Evolutionary conservation across 768 basidiomycete genomes (phyloP).

Genomic region (Tremella fuciformis): DNA sequence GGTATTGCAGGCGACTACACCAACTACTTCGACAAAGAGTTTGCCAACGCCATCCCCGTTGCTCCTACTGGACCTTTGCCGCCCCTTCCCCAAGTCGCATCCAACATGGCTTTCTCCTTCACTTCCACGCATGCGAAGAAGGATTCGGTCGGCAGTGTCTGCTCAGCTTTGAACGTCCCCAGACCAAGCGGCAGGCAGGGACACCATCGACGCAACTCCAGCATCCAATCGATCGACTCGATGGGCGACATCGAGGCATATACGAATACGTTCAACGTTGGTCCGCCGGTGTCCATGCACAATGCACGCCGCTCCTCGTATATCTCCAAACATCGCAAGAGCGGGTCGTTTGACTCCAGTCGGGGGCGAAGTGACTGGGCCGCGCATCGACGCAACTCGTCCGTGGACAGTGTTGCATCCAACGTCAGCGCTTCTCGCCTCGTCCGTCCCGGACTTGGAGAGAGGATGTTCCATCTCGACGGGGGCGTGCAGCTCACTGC

Average conservation of each 20-base stretch:
- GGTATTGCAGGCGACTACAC: constrained; percentile 44
- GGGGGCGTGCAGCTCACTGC: constrained; percentile 38
- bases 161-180: not conserved
- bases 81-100: too few species aligned
- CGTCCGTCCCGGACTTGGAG: constrained; percentile 44
- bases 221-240: constrained; percentile 37
- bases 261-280: constrained; percentile 7
- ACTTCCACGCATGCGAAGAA: not conserved
- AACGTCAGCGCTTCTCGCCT: constrained; percentile 26
- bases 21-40: constrained; percentile 48
- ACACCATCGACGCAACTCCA: constrained; percentile 40
- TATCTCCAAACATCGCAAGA: constrained; percentile 36
- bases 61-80: not conserved
- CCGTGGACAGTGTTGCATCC: constrained; percentile 29
- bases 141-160: constrained; percentile 9
- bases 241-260: constrained; percentile 18
- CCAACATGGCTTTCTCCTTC: too few species aligned
- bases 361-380: constrained; percentile 43
- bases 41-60: constrained; percentile 15
- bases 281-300: constrained; percentile 33
- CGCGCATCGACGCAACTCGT: constrained; percentile 36
- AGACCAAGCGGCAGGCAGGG: constrained; percentile 16
- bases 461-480: constrained; percentile 49
- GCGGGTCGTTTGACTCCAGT: constrained; percentile 23
- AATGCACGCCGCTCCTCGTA: constrained; percentile 29